Evolutionary conservation across 1,284 basidiomycete species (phyloP), one percentile per base, ranked within the genome.

Genomic region (Puccinia novopanici): DNA sequence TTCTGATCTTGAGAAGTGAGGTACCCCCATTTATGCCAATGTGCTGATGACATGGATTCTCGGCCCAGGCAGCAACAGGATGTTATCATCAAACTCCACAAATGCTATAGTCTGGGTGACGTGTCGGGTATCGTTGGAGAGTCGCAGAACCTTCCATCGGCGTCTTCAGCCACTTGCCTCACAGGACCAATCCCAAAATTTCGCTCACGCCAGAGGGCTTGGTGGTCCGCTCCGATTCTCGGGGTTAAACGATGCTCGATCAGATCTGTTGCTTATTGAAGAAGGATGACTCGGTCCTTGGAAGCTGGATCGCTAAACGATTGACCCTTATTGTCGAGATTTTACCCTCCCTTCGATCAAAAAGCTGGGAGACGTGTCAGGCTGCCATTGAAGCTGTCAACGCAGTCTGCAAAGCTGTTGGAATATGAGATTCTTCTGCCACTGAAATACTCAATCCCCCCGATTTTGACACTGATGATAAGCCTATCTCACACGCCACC

Each of bases 311-410:
- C 17, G 93, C 93, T 0, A 89, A 89, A 78, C 90, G 90, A 0
- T 87, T 97, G 59, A 92, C 92, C 0, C 86, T 90, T 42, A 87
- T 94, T 37, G 89, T 87, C 0, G 85, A 90, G 84, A 93, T 96
- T 82, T 88, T 96, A 52, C 94, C 94, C 10, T 93, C 90, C 85
- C 87, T 96, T 5, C 92, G 94, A 84, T 95, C 93, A 65, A 93
- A 92, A 87, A 93, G 91, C 54, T 91, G 91, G 84, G 94, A 97
- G 82, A 94, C 94, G 0, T 90, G 94, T 76, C 90, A 90, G 1
- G 92, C 94, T 0, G 93, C 93, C 3, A 92, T 93, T 0, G 89
- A 90, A 75, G 93, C 94, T 1, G 88, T 96, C 72, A 93, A 92
- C 0, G 91, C 93, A 82, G 94, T 96, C 82, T 94, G 92, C 84